These are phyloP conservation scores for Fusarium hainanense DNA, from an alignment of 2,329 filamentous ascomycete genomes.

Conservation along the genomic window DNA sequence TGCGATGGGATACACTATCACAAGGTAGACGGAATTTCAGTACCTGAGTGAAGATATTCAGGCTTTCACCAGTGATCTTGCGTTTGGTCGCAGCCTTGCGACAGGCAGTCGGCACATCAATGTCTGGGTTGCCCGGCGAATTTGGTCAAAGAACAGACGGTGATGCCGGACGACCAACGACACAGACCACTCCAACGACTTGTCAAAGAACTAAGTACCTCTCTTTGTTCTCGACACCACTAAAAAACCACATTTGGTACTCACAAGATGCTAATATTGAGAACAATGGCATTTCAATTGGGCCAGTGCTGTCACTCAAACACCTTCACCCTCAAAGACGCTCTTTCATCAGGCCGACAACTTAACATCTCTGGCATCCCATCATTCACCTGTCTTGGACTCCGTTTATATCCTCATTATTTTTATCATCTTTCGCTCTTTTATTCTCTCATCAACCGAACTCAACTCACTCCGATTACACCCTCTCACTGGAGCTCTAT, in stretches of 20 bases:
- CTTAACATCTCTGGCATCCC: constrained; percentile 21
- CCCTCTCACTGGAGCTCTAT: not conserved
- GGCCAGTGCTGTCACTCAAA: not conserved
- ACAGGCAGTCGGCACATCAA: no score
- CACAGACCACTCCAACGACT: constrained; percentile 24
- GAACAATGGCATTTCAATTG: constrained; percentile 31
- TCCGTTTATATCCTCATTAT: constrained; percentile 1
- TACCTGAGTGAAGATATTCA: fast-evolving
- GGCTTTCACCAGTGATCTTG: fast-evolving
- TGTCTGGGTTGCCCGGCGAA: not conserved
- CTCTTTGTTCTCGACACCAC: constrained; percentile 31
- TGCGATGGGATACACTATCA: no score
- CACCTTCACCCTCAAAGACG: not conserved
- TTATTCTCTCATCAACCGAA: not conserved
- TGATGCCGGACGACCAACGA: constrained; percentile 1
- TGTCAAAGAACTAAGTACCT: constrained; percentile 10
- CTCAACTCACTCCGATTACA: not conserved
- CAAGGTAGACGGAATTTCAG: no score
- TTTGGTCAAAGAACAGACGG: constrained; percentile 16
- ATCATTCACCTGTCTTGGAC: not conserved
- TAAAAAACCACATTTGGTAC: constrained; percentile 1
- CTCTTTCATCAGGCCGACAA: not conserved
- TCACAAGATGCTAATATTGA: not conserved
- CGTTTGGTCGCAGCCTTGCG: not conserved
- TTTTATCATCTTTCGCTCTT: constrained; percentile 12